Percentiles rank a stretch among this genome's conserved stretches.
These are phyloP conservation scores for Penicillium corylophilum DNA, from an alignment of 2,329 filamentous ascomycete genomes.

Conservation along the genomic window DNA sequence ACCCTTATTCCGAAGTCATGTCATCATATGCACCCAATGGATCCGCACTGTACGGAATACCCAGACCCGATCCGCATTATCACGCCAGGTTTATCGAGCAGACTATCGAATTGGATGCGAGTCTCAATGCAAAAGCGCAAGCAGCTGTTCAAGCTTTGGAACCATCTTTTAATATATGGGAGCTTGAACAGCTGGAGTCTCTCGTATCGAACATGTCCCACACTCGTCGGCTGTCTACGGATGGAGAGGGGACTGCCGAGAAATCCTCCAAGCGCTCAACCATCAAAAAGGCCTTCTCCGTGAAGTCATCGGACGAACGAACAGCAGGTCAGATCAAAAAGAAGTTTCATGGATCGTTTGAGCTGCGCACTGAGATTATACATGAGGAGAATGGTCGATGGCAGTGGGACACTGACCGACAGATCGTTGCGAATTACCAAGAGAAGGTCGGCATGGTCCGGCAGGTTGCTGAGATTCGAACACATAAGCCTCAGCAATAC, in stretches of 20 bases:
- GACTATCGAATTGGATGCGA: constrained; percentile 38
- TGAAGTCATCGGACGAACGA: not conserved
- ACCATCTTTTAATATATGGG: constrained; percentile 41
- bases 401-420: constrained; percentile 41
- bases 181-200: constrained; percentile 28
- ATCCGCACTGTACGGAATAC: constrained; percentile 16
- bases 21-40: constrained; percentile 36
- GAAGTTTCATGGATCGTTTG: not conserved
- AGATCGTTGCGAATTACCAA: constrained; percentile 44
- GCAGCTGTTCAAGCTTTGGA: constrained; percentile 35
- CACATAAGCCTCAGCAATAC: constrained; percentile 41
- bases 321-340: not conserved
- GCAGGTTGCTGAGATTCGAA: constrained; percentile 42
- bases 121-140: constrained; percentile 39
- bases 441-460: constrained; percentile 43
- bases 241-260: not conserved
- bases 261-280: not conserved
- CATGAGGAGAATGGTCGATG: constrained; percentile 47
- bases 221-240: not conserved
- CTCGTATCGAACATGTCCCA: constrained; percentile 24
- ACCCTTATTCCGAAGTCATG: constrained; percentile 37
- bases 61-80: constrained; percentile 29
- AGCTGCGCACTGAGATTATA: constrained; percentile 39
- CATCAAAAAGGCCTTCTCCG: not conserved
- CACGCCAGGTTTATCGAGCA: constrained; percentile 37